Base-by-base conservation (phyloP, 495 filamentous ascomycete species). In the Daldinia caldariorum region DNA sequence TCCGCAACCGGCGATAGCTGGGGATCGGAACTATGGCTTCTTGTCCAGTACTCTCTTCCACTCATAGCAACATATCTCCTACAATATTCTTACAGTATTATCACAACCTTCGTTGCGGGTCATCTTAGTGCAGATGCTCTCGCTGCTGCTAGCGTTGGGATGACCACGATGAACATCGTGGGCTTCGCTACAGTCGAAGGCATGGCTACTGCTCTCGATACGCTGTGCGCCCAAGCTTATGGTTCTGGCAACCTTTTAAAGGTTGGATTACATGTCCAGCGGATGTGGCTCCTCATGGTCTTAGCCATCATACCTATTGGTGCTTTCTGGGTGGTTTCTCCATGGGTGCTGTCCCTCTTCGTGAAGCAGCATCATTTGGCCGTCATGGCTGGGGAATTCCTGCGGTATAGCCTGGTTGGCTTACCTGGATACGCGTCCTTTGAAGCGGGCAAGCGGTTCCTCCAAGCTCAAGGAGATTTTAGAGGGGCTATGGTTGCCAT, bases 401-500 rank as follows among this genome's bases (percentile, higher is more conserved):
- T 93, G 50, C 89, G 87, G 61, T 80, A 92, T 39, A 83, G 91
- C 20, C 79, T 91, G 22, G 56, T 90, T 22, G 90, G 90, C 12
- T 83, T 89, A 8, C 91, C 91, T 8, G 91, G 88, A 8, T 92
- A 90, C 73, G 90, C 89, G 10, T 83, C 79, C 22, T 93, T 93
- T 69, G 91, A 93, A 73, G 87, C 85, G 65, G 87, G 86, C 16
- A 93, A 93, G 72, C 84, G 91, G 31, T 93, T 89, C 74, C 80
- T 91, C 5, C 90, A 93, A 74, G 90, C 91, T 0, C 91, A 93
- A 73, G 91, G 91, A 10, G 76, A 90, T 4, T 93, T 93, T 75
- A 85, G 84, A 13, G 89, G 88, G 2, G 89, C 87, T 12, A 79
- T 91, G 45, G 88, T 89, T 60, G 85, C 91, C 7, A 79, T 93